phyloP scores from a whole-genome alignment of 371 early-diverging fungal genomes.

The Mortierella sp. region DNA sequence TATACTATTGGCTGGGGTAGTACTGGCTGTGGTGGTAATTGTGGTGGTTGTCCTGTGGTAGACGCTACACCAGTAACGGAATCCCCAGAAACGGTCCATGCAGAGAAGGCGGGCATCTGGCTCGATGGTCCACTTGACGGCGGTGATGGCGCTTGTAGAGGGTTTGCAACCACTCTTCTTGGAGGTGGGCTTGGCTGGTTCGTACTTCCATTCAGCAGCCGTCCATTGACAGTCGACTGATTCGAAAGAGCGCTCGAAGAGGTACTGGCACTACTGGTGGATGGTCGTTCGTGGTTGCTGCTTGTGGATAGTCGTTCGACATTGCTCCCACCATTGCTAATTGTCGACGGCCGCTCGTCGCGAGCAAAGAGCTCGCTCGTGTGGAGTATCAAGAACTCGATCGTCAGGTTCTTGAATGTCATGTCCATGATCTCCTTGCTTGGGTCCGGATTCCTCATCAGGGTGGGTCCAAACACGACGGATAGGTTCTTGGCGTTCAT shows the following conservation, averaged over 20 bases:
- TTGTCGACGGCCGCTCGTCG: constrained; percentile 1
- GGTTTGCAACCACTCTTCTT: background rate
- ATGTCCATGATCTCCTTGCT: constrained; percentile 82
- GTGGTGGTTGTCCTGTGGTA: background rate
- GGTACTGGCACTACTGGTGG: background rate
- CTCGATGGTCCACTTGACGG: background rate
- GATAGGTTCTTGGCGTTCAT: constrained; percentile 92
- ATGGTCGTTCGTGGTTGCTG: background rate
- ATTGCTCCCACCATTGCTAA: background rate
- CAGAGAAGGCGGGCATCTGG: background rate
- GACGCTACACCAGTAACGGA: background rate
- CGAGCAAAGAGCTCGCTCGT: constrained; percentile 23
- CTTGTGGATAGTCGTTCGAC: background rate
- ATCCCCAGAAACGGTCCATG: background rate
- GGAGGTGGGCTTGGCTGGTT: background rate
- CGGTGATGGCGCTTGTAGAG: background rate
- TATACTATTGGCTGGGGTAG: background rate
- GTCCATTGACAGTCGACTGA: background rate
- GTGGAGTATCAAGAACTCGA: constrained; percentile 73
- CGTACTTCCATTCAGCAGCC: background rate
- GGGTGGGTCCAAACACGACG: constrained; percentile 93
- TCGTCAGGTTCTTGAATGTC: constrained; percentile 76
- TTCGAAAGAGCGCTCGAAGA: background rate
- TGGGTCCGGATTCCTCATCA: constrained; percentile 77
- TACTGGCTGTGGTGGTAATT: background rate